phyloP scores from a whole-genome alignment of 352 stramenopile species.

The Pythium dissotocum region DNA sequence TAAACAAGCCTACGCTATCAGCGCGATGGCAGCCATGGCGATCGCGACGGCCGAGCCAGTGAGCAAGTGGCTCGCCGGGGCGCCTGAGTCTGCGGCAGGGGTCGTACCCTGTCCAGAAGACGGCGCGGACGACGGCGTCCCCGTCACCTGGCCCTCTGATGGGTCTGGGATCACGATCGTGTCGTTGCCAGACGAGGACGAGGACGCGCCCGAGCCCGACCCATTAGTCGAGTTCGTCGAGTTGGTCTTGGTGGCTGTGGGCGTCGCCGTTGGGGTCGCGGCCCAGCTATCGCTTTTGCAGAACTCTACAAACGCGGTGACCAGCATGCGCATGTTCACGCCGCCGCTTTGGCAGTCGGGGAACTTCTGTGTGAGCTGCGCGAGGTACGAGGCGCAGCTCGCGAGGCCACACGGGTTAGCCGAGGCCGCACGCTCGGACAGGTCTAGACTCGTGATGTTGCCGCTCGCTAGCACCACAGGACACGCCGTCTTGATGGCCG shows the following conservation, averaged over 20 bases:
- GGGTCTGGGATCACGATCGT: background rate
- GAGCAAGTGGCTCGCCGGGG: background rate
- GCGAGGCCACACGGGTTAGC: background rate
- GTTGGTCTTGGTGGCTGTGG: background rate
- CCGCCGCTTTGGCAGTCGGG: conserved; percentile 2
- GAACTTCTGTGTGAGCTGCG: background rate
- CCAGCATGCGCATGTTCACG: background rate
- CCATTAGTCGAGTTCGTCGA: background rate
- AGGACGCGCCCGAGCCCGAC: background rate
- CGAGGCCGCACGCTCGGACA: background rate
- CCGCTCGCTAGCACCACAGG: background rate
- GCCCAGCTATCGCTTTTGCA: conserved; percentile 3
- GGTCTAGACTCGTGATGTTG: background rate
- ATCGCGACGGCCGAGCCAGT: background rate
- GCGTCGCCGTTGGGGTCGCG: background rate
- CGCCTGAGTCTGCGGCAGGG: background rate
- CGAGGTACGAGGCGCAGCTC: background rate
- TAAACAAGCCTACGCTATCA: background rate
- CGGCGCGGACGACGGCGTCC: background rate
- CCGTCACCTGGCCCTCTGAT: background rate
- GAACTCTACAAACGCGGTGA: conserved; percentile 5
- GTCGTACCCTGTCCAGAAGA: background rate
- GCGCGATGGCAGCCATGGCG: background rate
- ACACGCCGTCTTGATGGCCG: background rate
- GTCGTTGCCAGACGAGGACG: background rate